phyloP scores from a whole-genome alignment of 495 filamentous ascomycete species.

The Penicillium maclennaniae region DNA sequence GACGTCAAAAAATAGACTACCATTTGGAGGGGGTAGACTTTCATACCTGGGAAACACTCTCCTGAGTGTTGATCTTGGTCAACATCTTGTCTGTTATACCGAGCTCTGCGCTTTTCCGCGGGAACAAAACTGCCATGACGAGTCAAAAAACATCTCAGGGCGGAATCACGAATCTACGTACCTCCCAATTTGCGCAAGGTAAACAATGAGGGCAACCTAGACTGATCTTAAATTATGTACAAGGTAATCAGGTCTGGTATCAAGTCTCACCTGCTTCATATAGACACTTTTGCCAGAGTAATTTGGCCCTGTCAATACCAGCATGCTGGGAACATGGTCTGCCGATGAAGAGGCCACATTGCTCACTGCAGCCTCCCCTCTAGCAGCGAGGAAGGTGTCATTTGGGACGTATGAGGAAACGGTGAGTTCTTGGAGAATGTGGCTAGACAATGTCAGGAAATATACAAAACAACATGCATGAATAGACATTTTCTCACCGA shows the following conservation, averaged over 20 bases:
- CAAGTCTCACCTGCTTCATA: slow-evolving; percentile 67
- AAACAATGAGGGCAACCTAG: slow-evolving; percentile 79
- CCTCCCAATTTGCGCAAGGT: slow-evolving; percentile 87
- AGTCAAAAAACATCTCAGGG: background rate
- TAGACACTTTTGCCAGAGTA: slow-evolving; percentile 96
- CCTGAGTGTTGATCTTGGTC: slow-evolving; percentile 80
- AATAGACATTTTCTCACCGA: slow-evolving; percentile 44
- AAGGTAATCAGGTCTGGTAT: background rate
- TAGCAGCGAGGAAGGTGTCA: slow-evolving; percentile 67
- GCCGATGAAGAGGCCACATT: background rate
- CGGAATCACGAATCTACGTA: slow-evolving; percentile 13
- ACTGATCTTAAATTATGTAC: background rate
- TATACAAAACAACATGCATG: background rate
- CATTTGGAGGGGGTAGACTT: background rate
- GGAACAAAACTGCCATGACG: slow-evolving; percentile 66
- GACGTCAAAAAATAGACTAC: background rate
- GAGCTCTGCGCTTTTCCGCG: slow-evolving; percentile 67
- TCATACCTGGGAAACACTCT: slow-evolving; percentile 69
- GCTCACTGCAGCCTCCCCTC: slow-evolving; percentile 17
- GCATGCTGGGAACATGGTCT: slow-evolving; percentile 57
- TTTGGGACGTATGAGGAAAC: slow-evolving; percentile 87
- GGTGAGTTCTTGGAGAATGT: slow-evolving; percentile 84
- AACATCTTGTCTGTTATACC: slow-evolving; percentile 92
- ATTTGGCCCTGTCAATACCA: slow-evolving; percentile 89
- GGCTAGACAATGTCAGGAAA: slow-evolving; percentile 42